Percentiles rank a stretch among this genome's conserved stretches.
Conservation (phyloP, 495 filamentous ascomycete species). For the Letharia lupina region DNA sequence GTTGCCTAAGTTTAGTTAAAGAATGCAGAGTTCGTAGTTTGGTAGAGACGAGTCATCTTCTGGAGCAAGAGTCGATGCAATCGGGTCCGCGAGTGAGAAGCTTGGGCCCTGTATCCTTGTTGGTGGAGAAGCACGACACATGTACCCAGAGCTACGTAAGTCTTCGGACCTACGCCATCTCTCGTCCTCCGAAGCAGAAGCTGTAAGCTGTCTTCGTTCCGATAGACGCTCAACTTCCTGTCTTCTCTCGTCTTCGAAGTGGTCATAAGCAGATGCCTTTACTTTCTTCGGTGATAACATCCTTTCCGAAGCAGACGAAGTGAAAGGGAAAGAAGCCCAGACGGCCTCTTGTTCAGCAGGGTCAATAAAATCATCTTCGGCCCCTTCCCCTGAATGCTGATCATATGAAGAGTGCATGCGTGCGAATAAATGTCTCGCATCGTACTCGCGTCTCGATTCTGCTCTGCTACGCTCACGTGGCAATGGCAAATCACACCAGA, state of each 20-base stretch:
- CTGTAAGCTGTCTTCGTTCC: conserved; percentile 1
- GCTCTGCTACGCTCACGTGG: conserved; percentile 15
- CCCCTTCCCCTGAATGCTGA: neutral
- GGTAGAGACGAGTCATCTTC: neutral
- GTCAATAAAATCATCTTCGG: conserved; percentile 4
- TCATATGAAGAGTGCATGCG: conserved; percentile 20
- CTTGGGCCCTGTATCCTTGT: neutral
- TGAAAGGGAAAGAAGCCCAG: neutral
- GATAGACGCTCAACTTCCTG: neutral
- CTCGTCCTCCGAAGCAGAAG: neutral
- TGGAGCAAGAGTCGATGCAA: neutral
- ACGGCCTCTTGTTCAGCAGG: neutral
- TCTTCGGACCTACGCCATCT: conserved; percentile 7
- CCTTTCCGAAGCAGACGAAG: neutral
- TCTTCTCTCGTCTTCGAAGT: neutral
- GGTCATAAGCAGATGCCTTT: neutral
- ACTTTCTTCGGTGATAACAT: neutral
- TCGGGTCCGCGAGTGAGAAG: neutral
- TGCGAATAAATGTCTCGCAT: conserved; percentile 19
- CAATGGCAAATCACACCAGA: conserved; percentile 27
- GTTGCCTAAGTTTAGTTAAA: neutral
- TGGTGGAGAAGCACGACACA: conserved; percentile 5
- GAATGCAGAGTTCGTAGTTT: conserved; percentile 1
- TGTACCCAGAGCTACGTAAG: neutral
- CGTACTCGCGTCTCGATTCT: conserved; percentile 21